A percentile compares a stretch with the other conserved stretches of the same genome.
phyloP scores from a whole-genome alignment of 805 yeast species.

The Ogataea neopini region DNA sequence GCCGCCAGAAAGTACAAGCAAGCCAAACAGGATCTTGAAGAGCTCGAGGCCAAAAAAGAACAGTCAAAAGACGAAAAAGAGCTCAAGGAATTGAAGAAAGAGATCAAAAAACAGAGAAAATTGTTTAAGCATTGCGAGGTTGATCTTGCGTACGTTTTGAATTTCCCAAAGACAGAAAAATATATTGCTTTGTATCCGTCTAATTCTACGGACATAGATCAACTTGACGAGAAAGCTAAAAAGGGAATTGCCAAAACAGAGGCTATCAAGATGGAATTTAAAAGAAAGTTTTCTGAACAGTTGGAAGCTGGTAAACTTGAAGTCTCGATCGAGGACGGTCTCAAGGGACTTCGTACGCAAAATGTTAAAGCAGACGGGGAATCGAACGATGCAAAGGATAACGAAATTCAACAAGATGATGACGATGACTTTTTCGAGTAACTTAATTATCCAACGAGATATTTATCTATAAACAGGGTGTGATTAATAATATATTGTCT shows the following conservation, averaged over 20 bases:
- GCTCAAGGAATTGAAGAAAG: slow-evolving; percentile 28
- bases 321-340: slow-evolving; percentile 47
- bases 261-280: slow-evolving; percentile 44
- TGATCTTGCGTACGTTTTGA: slow-evolving; percentile 72
- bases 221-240: slow-evolving; percentile 39
- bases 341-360: slow-evolving; percentile 20
- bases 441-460: neutral
- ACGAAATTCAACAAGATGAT: slow-evolving; percentile 14
- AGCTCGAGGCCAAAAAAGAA: slow-evolving; percentile 33
- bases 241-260: slow-evolving; percentile 48
- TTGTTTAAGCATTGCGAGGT: slow-evolving; percentile 56
- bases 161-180: slow-evolving; percentile 78
- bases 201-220: slow-evolving; percentile 32
- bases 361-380: slow-evolving; percentile 9
- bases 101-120: slow-evolving; percentile 43
- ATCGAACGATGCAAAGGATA: slow-evolving; percentile 11
- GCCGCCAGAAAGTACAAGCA: slow-evolving; percentile 70
- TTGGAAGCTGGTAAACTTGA: slow-evolving; percentile 57
- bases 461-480: neutral
- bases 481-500: neutral
- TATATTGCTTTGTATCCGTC: slow-evolving; percentile 75
- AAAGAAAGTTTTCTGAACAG: slow-evolving; percentile 52
- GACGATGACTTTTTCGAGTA: slow-evolving; percentile 40
- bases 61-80: slow-evolving; percentile 23
- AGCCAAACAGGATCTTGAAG: slow-evolving; percentile 42